Evolutionary conservation across 306 rosid genomes (phyloP).

Genomic region (Delonix regia): DNA sequence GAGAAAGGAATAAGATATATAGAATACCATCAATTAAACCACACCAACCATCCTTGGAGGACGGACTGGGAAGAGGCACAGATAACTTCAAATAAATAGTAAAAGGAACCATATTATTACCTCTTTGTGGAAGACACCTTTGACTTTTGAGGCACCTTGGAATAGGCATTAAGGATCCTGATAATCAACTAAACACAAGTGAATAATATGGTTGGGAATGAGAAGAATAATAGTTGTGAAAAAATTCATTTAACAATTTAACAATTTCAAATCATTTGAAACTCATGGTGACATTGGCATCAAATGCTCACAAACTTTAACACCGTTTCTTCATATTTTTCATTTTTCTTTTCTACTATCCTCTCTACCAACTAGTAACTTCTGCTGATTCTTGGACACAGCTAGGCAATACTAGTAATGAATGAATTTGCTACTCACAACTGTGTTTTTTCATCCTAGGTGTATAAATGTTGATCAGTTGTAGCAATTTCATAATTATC

Average conservation of each 20-base stretch:
- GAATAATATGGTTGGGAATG: conserved; percentile 3
- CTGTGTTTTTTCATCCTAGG: background rate
- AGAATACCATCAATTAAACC: background rate
- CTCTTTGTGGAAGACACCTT: conserved; percentile 36
- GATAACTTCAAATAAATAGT: background rate
- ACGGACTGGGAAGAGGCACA: background rate
- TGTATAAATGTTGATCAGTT: background rate
- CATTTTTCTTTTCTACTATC: background rate
- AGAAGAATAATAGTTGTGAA: background rate
- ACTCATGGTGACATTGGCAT: background rate
- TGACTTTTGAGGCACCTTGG: conserved; percentile 46
- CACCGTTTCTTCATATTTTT: background rate
- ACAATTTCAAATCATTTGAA: background rate
- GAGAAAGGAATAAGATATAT: background rate
- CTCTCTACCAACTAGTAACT: background rate
- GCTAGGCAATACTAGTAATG: conserved; percentile 15
- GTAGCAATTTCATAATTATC: conserved; percentile 5
- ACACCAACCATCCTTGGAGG: background rate
- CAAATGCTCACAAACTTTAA: background rate
- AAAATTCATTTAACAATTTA: background rate
- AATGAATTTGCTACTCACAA: background rate
- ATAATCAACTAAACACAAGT: conserved; percentile 6
- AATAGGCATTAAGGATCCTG: conserved; percentile 41
- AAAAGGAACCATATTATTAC: conserved; percentile 1
- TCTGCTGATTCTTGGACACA: conserved; percentile 11